Conservation (phyloP, 129 eudicot species). For the Erigeron canadensis region DNA sequence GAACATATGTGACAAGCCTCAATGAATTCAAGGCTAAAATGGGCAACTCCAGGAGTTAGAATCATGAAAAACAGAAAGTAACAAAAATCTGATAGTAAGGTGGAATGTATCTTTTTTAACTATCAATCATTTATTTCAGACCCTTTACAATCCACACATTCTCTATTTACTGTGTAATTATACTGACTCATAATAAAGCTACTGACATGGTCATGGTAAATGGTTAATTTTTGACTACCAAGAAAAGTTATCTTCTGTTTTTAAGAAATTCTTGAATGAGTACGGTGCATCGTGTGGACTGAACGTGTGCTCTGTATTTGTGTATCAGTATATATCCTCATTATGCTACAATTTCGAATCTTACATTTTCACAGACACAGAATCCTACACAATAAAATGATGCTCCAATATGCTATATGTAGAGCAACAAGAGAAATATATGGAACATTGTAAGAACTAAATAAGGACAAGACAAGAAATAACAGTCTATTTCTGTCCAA, state of each 20-base stretch:
- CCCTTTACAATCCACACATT: conserved; percentile 37
- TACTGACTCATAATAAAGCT: conserved; percentile 6
- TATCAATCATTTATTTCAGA: conserved; percentile 44
- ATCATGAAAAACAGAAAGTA: conserved; percentile 34
- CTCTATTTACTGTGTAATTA: conserved; percentile 2
- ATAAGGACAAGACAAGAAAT: conserved; percentile 70
- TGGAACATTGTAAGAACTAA: conserved; percentile 39
- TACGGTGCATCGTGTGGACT: conserved; percentile 10
- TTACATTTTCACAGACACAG: conserved; percentile 10
- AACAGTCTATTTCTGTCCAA: conserved; percentile 53
- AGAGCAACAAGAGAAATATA: conserved; percentile 28
- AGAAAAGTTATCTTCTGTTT: conserved; percentile 5
- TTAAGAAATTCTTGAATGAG: conserved; percentile 8
- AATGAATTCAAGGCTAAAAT: conserved; percentile 36
- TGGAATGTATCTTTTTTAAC: conserved; percentile 28
- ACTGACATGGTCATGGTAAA: conserved; percentile 13
- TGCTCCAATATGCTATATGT: conserved; percentile 23
- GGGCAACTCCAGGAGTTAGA: conserved; percentile 39
- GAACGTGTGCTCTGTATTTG: neutral
- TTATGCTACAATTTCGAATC: conserved; percentile 17
- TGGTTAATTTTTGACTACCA: neutral
- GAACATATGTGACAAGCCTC: conserved; percentile 11
- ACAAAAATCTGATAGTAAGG: conserved; percentile 59
- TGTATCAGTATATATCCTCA: conserved; percentile 12
- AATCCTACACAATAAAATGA: conserved; percentile 16